phyloP scores from a whole-genome alignment of 768 basidiomycete species.

The Tylopilus intermedius region DNA sequence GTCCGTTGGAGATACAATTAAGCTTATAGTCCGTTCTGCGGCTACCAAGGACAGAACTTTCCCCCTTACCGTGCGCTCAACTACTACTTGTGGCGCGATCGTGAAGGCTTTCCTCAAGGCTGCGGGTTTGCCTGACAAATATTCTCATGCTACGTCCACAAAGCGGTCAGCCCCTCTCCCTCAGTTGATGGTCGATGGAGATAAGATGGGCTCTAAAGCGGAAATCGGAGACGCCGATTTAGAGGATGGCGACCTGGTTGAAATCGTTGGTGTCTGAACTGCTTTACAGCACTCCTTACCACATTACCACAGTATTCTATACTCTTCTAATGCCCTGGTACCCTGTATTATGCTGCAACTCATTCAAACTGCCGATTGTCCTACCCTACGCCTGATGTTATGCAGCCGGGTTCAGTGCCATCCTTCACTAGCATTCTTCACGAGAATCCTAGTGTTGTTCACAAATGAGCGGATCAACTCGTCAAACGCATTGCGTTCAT shows the following conservation, averaged over 20 bases:
- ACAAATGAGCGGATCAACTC: constrained; percentile 90
- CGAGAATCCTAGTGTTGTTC: constrained; percentile 87
- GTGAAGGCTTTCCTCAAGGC: constrained; percentile 71
- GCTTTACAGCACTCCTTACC: neutral
- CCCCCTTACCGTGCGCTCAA: constrained; percentile 63
- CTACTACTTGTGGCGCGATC: constrained; percentile 72
- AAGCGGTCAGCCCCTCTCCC: constrained; percentile 23
- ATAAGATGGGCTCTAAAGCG: constrained; percentile 53
- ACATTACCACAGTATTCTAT: constrained; percentile 5
- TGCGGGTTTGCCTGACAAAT: constrained; percentile 54
- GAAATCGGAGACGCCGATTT: constrained; percentile 65
- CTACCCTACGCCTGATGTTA: neutral
- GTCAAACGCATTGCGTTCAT: constrained; percentile 75
- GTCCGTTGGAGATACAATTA: constrained; percentile 48
- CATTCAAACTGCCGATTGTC: neutral
- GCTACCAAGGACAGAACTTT: constrained; percentile 47
- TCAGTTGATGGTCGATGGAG: constrained; percentile 62
- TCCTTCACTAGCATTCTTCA: constrained; percentile 64
- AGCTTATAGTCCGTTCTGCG: constrained; percentile 59
- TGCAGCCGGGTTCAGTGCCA: constrained; percentile 30
- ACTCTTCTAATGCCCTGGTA: constrained; percentile 11
- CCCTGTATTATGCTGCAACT: constrained; percentile 1
- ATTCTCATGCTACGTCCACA: constrained; percentile 35
- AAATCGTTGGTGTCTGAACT: constrained; percentile 55
- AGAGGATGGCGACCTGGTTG: constrained; percentile 78